Evolutionary conservation across 805 yeast species (phyloP), one percentile per base, ranked within the genome.

Genomic region (Kodamaea lidongshanica): DNA sequence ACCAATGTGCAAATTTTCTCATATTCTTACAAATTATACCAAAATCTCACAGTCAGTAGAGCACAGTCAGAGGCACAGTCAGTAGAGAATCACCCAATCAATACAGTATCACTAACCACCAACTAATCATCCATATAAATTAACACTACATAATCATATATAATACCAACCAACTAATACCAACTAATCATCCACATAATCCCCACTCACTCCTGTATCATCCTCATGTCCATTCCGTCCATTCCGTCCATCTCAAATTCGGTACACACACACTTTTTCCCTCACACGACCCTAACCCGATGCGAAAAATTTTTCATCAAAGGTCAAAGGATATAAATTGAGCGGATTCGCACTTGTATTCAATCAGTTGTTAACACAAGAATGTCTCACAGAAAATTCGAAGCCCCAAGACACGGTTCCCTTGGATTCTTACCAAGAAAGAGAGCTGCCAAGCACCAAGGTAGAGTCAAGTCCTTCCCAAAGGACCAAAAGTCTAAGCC

Each of bases 371-470:
- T 48, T 47, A 33, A 45, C 42, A 45, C 32, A 33, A 35, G 45
- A 44, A 92, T 92, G 99, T 92, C 98, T 70, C 99, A 92, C 92
- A 86, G 99, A 83, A 92, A 92, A 82, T 92, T 65, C 92, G 97
- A 92, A 85, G 94, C 92, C 59, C 99, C 99, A 79, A 87, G 99
- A 79, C 97, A 92, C 88, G 99, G 99, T 73, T 89, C 95, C 70
- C 77, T 92, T 69, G 98, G 97, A 65, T 92, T 87, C 95, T 77
- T 82, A 60, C 98, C 99, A 82, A 87, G 96, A 80, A 92, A 92
- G 96, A 87, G 98, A 79, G 87, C 97, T 65, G 79, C 94, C 70
- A 76, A 82, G 66, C 92, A 86, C 76, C 85, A 95, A 79, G 98
- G 96, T 74, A 88, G 85, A 77, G 92, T 88, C 65, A 89, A 87